Base-by-base conservation (phyloP, 768 basidiomycete genomes). In the Pisolithus tinctorius region DNA sequence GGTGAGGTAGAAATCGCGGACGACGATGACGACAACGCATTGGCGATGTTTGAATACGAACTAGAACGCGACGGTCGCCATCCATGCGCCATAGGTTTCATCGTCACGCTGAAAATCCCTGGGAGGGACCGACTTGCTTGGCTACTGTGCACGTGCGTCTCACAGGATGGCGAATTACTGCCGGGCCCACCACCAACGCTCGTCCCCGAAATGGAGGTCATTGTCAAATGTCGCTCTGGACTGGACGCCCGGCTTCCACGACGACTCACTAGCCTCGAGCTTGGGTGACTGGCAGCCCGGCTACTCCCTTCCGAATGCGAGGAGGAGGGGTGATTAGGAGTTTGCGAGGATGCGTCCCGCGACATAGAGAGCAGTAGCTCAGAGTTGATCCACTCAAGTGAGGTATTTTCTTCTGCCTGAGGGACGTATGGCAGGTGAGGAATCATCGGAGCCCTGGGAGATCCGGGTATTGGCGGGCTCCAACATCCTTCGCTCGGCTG, bases 331-430 rank as follows among this genome's bases (percentile, higher is more conserved):
- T 27, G 58, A 42, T 52, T 37, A 51, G 44, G 58, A 41, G 45
- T 48, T 46, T 45, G 53, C 39, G 69, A 59, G 3, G 67, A 67
- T 1, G 63, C 61, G 14, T 70, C 59, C 23, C 66, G 65, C 2
- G 81, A 75, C 27, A 87, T 71, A 1, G 83, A 85, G 14, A 85
- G 71, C 46, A 93, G 71, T 3, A 95, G 76, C 68, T 93, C 93
- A 5, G 87, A 87, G 65, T 93, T 90, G 51, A 91, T 80, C 82
- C 86, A 90, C 48, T 88, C 84, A 48, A 88, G 73, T 3, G 81
- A 76, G 0, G 76, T 71, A 50, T 68, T 68, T 40, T 68, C 58
- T 47, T 70, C 74, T 20, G 77, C 63, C 14, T 69, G 73, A 17
- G 77, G 80, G 11, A 61, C 70, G 40, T 75, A 74, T 2, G 80